Conservation (phyloP, 768 basidiomycete species). For the Candolleomyces aberdarensis region DNA sequence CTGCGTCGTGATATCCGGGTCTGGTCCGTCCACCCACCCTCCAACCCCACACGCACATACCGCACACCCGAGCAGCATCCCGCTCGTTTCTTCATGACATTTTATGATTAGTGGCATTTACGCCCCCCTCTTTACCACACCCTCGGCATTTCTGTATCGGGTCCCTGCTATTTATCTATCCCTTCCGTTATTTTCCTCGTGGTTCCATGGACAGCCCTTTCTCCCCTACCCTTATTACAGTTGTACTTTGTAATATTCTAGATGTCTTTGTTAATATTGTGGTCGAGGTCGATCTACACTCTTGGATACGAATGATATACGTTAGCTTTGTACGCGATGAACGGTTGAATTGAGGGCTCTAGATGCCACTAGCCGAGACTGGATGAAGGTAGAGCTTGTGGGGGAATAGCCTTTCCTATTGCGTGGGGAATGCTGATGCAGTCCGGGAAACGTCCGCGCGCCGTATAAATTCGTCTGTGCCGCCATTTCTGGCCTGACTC, state of each 20-base stretch:
- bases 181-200: constrained; percentile 5
- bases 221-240: constrained; percentile 10
- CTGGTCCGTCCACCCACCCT: constrained; percentile 5
- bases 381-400: no score
- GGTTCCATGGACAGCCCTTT: constrained; percentile 14
- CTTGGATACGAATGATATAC: background rate
- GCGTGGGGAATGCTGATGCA: no score
- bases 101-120: background rate
- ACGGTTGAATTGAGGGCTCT: background rate
- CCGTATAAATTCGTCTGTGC: no score
- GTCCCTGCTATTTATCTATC: constrained; percentile 9
- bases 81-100: background rate
- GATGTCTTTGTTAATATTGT: constrained; percentile 18
- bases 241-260: constrained; percentile 19
- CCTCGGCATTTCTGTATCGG: background rate
- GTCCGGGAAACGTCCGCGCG: no score
- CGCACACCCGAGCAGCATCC: background rate
- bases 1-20: constrained; percentile 51
- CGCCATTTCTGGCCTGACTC: no score
- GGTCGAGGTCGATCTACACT: constrained; percentile 19
- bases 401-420: no score
- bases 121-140: background rate
- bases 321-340: background rate
- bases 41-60: constrained; percentile 2
- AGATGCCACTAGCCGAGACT: no score